Percentiles rank a stretch among this genome's conserved stretches.
Conservation (phyloP, 352 stramenopile species). For the Globisporangium viniferum region DNA sequence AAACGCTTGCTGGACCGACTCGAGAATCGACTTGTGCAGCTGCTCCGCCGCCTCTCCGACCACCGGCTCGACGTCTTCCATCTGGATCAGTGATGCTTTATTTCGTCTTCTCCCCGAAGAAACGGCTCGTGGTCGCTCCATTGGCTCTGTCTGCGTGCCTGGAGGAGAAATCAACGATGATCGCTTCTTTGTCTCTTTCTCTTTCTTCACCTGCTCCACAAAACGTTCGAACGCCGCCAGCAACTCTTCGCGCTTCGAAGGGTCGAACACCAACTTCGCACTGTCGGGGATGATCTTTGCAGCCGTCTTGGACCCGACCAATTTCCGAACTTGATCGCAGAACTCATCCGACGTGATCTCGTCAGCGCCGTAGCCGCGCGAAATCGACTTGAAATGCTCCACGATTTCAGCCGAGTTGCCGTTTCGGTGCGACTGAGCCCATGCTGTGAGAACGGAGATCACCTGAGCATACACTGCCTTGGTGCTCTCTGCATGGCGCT, state of each 20-base stretch:
- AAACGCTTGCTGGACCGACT: constrained; percentile 72
- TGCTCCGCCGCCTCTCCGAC: constrained; percentile 78
- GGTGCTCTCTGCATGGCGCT: constrained; percentile 53
- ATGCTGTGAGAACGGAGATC: constrained; percentile 57
- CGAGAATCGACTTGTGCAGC: constrained; percentile 82
- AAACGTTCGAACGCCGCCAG: constrained; percentile 62
- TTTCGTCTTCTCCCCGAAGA: constrained; percentile 46
- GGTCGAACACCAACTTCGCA: constrained; percentile 59
- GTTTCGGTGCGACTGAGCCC: constrained; percentile 50
- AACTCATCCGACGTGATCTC: constrained; percentile 74
- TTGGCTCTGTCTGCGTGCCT: constrained; percentile 20
- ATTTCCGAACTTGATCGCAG: constrained; percentile 57
- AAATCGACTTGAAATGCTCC: constrained; percentile 60
- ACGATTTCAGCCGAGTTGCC: constrained; percentile 45
- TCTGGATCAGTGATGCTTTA: constrained; percentile 44
- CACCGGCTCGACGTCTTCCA: constrained; percentile 81
- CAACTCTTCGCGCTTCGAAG: constrained; percentile 49
- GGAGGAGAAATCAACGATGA: constrained; percentile 30
- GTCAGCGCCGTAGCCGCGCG: constrained; percentile 54
- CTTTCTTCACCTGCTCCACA: constrained; percentile 60
- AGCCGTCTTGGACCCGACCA: constrained; percentile 72
- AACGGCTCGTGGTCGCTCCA: constrained; percentile 28
- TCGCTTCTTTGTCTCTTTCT: constrained; percentile 77
- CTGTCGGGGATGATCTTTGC: constrained; percentile 74
- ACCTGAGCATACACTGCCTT: constrained; percentile 65